phyloP scores from a whole-genome alignment of 495 filamentous ascomycete species.

The Aspergillus campestris region DNA sequence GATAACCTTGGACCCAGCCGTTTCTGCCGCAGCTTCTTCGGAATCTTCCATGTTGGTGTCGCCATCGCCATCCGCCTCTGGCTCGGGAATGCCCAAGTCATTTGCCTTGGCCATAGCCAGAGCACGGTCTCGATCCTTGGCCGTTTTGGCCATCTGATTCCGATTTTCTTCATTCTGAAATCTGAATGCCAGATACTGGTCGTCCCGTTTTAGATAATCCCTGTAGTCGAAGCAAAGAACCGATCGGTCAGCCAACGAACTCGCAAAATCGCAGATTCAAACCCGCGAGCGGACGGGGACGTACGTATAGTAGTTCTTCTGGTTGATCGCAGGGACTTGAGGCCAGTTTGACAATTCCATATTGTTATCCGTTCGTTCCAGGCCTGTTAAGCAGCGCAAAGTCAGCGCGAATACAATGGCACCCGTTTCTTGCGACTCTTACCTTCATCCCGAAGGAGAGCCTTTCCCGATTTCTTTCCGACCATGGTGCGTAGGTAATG shows the following conservation, averaged over 20 bases:
- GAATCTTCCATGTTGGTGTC: constrained; percentile 59
- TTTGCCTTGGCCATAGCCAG: constrained; percentile 56
- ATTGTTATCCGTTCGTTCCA: constrained; percentile 94
- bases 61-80: constrained; percentile 46
- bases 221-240: constrained; percentile 30
- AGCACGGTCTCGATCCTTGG: constrained; percentile 79
- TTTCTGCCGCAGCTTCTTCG: constrained; percentile 48
- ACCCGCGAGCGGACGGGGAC: constrained; percentile 18
- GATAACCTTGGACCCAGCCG: constrained; percentile 82
- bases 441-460: constrained; percentile 57
- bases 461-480: constrained; percentile 57
- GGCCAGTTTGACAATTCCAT: constrained; percentile 94
- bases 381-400: constrained; percentile 42
- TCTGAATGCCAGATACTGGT: constrained; percentile 83
- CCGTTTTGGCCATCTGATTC: constrained; percentile 69
- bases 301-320: constrained; percentile 99
- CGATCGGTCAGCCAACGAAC: no score
- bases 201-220: constrained; percentile 96
- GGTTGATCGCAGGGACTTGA: constrained; percentile 84
- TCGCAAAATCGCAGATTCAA: no score
- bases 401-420: neutral
- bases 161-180: constrained; percentile 75
- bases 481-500: constrained; percentile 39
- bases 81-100: constrained; percentile 36
- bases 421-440: constrained; percentile 7